Evolutionary conservation across 345 rosid genomes (phyloP), one percentile per base, ranked within the genome.

Genomic region (Rhizophora apiculata): DNA sequence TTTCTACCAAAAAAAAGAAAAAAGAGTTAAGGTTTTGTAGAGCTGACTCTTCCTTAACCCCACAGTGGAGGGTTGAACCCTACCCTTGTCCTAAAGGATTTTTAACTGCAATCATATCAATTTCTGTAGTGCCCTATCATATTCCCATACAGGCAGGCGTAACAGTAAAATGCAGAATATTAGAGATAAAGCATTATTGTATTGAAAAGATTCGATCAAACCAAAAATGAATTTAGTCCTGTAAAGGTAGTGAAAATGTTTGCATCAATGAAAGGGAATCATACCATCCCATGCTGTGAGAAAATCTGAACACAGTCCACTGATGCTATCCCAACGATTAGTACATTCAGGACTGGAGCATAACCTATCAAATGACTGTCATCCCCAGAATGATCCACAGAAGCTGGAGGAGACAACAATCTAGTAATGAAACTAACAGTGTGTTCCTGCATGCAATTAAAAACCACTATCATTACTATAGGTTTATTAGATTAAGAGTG

Each of bases 251-350:
- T 18, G n/a, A 49, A 64, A 20, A 64, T 9, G 16, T 57, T 59
- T 46, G 55, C 34, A 70, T 34, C 46, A 53, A 11, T 16, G 59
- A 20, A 56, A 43, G 67, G 18, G 46, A 27, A 58, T n/a, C 91
- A 48, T 84, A 95, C 99, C 89, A 90, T 62, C 69, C 99, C 99
- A 79, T 90, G 97, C 70, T 90, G 81, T 62, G 97, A 87, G 74
- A 90, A 85, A 60, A 93, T 85, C 78, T 93, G 94, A 58, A 93
- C 88, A 65, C 93, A 86, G 69, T 93, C 97, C 60, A 91, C 82
- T 51, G 99, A 81, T 60, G 96, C 88, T 84, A 95, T 79, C 74
- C 94, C 99, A 60, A 92, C 77, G 59, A 95, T 91, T 77, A 95
- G 91, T 78, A 92, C 86, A 74, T 92, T 86, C 62, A 95, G 81